phyloP scores from a whole-genome alignment of 257 asterid genomes.

The Solanum arcanum region DNA sequence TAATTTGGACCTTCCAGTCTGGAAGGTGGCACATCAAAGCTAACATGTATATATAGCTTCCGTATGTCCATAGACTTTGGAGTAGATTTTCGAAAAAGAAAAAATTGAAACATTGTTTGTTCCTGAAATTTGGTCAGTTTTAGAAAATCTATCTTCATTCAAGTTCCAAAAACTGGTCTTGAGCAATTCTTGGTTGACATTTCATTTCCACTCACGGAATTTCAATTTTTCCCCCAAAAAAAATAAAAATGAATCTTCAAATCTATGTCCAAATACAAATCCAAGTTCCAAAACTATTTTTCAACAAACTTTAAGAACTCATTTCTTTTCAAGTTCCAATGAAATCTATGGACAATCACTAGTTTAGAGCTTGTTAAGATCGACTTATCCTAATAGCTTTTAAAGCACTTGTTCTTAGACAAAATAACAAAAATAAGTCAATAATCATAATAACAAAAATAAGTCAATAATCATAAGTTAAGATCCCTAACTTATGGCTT shows the following conservation, averaged over 20 bases:
- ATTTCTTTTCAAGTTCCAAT: no score
- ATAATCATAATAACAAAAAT: no score
- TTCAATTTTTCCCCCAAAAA: background rate
- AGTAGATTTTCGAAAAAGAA: background rate
- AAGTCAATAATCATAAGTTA: background rate
- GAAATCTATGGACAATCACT: background rate
- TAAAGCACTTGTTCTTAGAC: no score
- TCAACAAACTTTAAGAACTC: no score
- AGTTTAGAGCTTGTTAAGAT: background rate
- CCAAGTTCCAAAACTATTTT: background rate
- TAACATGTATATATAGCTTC: background rate
- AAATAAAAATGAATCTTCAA: background rate
- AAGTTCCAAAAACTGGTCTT: background rate
- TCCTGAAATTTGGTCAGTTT: background rate
- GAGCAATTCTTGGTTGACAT: background rate
- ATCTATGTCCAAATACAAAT: background rate
- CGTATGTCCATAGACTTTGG: background rate
- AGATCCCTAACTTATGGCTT: background rate
- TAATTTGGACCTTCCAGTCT: background rate
- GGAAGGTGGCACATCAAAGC: background rate
- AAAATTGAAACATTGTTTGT: background rate
- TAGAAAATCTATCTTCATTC: background rate
- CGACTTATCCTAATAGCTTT: no score
- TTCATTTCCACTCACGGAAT: background rate
- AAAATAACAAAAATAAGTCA: background rate